A percentile compares a stretch with the other conserved stretches of the same genome.
phyloP scores from a whole-genome alignment of 148 eudicot species.

The Dysphania ambrosioides region DNA sequence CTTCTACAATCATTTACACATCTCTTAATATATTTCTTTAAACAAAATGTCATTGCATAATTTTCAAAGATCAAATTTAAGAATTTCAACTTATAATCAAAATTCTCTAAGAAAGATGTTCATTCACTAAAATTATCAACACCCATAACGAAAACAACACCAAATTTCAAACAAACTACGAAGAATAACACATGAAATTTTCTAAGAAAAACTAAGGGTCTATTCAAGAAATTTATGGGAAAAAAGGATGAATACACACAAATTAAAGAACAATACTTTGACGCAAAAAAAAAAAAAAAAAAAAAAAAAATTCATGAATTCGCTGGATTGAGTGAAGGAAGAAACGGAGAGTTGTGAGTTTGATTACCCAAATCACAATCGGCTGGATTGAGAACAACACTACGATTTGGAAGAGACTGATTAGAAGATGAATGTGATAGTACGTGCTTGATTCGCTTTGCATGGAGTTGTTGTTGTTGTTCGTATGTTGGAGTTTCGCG shows the following conservation, averaged over 20 bases:
- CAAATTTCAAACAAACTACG: not conserved
- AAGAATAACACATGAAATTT: no score
- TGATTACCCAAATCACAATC: constrained; percentile 52
- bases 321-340: no score
- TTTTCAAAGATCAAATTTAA: not conserved
- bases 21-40: not conserved
- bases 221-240: no score
- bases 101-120: not conserved
- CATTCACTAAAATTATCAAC: not conserved
- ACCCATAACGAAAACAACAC: not conserved
- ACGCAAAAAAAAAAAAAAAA: no score
- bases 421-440: constrained; percentile 11
- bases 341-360: not conserved
- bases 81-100: not conserved
- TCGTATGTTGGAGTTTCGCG: constrained; percentile 25
- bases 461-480: constrained; percentile 11
- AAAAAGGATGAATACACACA: not conserved
- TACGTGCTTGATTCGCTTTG: constrained; percentile 28
- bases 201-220: no score
- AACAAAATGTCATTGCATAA: no score
- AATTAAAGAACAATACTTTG: not conserved
- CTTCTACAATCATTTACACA: not conserved
- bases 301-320: no score
- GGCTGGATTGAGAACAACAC: constrained; percentile 54
- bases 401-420: not conserved